Evolutionary conservation across 2,329 filamentous ascomycete genomes (phyloP).

Genomic region (Coleophoma crateriformis): DNA sequence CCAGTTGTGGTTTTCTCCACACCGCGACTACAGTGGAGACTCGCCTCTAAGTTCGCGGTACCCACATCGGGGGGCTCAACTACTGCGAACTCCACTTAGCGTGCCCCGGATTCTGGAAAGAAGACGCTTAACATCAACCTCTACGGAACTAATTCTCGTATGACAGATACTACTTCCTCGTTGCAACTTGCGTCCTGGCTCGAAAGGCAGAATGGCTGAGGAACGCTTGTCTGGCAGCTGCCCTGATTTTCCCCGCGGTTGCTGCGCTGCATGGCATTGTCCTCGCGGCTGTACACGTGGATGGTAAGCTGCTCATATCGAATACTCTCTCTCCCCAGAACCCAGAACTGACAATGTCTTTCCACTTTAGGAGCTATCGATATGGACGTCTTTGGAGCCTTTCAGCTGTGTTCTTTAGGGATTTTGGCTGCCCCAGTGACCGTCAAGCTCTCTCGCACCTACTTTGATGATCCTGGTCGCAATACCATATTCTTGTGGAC

Average conservation of each 20-base stretch:
- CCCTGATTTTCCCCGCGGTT: slow-evolving; percentile 56
- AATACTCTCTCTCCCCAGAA: background rate
- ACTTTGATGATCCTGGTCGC: slow-evolving; percentile 57
- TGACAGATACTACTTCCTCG: slow-evolving; percentile 55
- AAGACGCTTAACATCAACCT: background rate
- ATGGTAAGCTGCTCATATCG: slow-evolving; percentile 36
- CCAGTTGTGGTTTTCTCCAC: background rate
- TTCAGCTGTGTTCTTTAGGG: slow-evolving; percentile 62
- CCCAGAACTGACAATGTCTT: background rate
- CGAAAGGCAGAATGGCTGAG: slow-evolving; percentile 56
- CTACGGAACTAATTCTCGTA: background rate
- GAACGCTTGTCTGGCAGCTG: slow-evolving; percentile 58
- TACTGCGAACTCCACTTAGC: too few species aligned
- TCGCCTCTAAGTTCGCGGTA: too few species aligned
- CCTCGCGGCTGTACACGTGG: slow-evolving; percentile 51
- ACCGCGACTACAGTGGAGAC: too few species aligned
- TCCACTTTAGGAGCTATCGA: slow-evolving; percentile 49
- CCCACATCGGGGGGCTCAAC: too few species aligned
- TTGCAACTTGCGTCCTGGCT: slow-evolving; percentile 58
- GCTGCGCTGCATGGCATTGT: slow-evolving; percentile 60
- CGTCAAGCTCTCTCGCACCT: slow-evolving; percentile 54
- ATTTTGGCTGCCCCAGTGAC: slow-evolving; percentile 60
- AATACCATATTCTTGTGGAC: slow-evolving; percentile 66
- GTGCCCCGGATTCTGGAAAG: background rate
- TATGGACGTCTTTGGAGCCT: slow-evolving; percentile 64